Evolutionary conservation across 2,329 filamentous ascomycete species (phyloP), one percentile per base, ranked within the genome.

Genomic region (Pseudogymnoascus sp.): DNA sequence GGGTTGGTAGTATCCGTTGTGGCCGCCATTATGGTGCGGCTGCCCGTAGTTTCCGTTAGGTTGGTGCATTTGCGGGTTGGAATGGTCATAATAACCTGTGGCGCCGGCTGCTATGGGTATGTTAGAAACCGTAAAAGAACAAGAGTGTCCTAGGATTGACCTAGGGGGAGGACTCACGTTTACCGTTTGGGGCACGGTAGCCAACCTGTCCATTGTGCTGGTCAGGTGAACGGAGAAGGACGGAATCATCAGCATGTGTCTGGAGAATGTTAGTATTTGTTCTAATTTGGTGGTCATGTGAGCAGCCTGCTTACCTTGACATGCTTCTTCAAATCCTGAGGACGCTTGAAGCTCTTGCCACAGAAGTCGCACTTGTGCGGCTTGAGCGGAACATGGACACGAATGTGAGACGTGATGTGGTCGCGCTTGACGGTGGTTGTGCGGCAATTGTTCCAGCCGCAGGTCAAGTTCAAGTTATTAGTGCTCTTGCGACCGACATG

Each of bases 311-410:
- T 66, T 75, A 84, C 82, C 80, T 97, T 99, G 77, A 97, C 92
- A 75, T 99, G 94, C 81, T 99, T 99, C 86, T 99, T 97, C 71
- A 99, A 77, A 80, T 99, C 94, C 79, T 99, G 94, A 2, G 94
- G 94, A 35, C 94, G 90, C 85, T 99, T 99, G 84, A 99, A 99
- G 1, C 92, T 92, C 81, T 99, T 99, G 74, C 91, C 91, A 74
- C 94, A 99, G 78, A 97, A 96, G 74, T 97, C 92, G 76, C 94
- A 99, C 78, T 97, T 97, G 81, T 99, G 94, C 68, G 94, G 94
- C 83, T 99, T 99, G 65, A 99, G 81, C 0, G 94, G 94, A n/a
- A 99, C 93, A 75, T 99, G 94, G 61, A 97, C 94, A 67, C 94
- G 91, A 71, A 99, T 97, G 77, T 99, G 94, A 60, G 94, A 97